These are phyloP conservation scores for Apiotrichum siamense DNA, from an alignment of 1,284 basidiomycete genomes.

Conservation along the genomic window DNA sequence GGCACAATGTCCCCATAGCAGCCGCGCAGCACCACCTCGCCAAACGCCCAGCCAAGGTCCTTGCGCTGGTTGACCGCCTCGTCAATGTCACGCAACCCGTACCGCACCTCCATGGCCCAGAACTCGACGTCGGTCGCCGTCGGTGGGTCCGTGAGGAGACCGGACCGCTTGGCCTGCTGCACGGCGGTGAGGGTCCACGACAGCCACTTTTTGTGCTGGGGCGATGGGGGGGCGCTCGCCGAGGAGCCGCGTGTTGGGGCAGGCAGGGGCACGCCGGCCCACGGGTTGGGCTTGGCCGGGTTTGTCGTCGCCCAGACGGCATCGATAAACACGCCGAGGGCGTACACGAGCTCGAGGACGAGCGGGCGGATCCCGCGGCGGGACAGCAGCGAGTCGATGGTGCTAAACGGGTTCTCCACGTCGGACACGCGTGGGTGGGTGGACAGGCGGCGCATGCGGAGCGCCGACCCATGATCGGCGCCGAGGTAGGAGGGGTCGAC, in stretches of 20 bases:
- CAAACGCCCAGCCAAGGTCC: slow-evolving; percentile 37
- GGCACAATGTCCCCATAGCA: slow-evolving; percentile 29
- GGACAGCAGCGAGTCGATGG: slow-evolving; percentile 26
- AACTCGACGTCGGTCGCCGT: slow-evolving; percentile 26
- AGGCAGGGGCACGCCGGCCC: slow-evolving; percentile 9
- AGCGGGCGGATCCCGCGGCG: slow-evolving; percentile 39
- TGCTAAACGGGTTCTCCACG: slow-evolving; percentile 35
- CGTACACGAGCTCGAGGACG: slow-evolving; percentile 39
- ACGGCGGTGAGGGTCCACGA: slow-evolving; percentile 37
- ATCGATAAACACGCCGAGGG: slow-evolving; percentile 39
- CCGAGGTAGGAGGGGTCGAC: slow-evolving; percentile 30
- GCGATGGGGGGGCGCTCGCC: neutral
- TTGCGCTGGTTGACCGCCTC: slow-evolving; percentile 41
- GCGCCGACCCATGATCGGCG: neutral
- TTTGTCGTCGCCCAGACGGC: slow-evolving; percentile 32
- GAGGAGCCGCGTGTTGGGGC: neutral
- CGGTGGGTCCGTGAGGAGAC: slow-evolving; percentile 22
- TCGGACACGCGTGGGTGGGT: slow-evolving; percentile 28
- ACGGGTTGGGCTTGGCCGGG: slow-evolving; percentile 17
- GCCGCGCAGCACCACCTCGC: slow-evolving; percentile 24
- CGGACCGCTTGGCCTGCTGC: slow-evolving; percentile 27
- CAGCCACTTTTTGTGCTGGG: slow-evolving; percentile 21
- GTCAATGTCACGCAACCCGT: slow-evolving; percentile 35
- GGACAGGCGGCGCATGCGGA: slow-evolving; percentile 20
- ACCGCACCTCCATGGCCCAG: slow-evolving; percentile 35